Percentiles rank a stretch among this genome's conserved stretches.
Evolutionary conservation across 2,329 filamentous ascomycete genomes (phyloP).

Genomic region (Paradendryphiella salina): DNA sequence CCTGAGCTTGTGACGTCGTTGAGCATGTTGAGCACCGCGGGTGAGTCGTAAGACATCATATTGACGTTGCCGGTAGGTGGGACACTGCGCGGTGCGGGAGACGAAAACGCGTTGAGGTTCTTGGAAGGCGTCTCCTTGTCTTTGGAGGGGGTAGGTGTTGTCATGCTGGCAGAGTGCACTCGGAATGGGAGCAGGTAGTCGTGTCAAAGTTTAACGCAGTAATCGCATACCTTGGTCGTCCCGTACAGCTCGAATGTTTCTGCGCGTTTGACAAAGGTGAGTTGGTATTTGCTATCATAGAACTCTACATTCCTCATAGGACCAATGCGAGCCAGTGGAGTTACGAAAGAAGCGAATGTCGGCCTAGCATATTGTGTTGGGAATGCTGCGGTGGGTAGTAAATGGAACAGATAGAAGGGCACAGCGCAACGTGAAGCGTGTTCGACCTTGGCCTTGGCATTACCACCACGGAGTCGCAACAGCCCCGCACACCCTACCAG

Average conservation of each 20-base stretch:
- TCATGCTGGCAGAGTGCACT: constrained; percentile 28
- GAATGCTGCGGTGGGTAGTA: background rate
- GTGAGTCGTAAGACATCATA: constrained; percentile 49
- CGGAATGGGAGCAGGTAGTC: background rate
- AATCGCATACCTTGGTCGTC: background rate
- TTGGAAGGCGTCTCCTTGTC: constrained; percentile 42
- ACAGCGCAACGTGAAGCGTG: background rate
- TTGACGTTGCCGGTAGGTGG: constrained; percentile 45
- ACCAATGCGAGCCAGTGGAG: background rate
- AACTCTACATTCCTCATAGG: background rate
- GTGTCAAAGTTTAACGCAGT: background rate
- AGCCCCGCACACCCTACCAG: background rate
- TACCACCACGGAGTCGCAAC: background rate
- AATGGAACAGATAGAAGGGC: background rate
- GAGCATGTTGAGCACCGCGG: constrained; percentile 50
- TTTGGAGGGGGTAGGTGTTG: constrained; percentile 45
- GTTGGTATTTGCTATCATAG: background rate
- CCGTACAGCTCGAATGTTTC: background rate
- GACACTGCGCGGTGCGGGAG: constrained; percentile 49
- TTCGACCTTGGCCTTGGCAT: constrained; percentile 5
- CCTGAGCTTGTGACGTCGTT: constrained; percentile 45
- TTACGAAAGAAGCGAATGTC: background rate
- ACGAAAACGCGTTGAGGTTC: constrained; percentile 43
- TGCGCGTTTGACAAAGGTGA: background rate
- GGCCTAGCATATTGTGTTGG: background rate